Conservation (phyloP, 768 basidiomycete species). For the Suillus hirtellus region DNA sequence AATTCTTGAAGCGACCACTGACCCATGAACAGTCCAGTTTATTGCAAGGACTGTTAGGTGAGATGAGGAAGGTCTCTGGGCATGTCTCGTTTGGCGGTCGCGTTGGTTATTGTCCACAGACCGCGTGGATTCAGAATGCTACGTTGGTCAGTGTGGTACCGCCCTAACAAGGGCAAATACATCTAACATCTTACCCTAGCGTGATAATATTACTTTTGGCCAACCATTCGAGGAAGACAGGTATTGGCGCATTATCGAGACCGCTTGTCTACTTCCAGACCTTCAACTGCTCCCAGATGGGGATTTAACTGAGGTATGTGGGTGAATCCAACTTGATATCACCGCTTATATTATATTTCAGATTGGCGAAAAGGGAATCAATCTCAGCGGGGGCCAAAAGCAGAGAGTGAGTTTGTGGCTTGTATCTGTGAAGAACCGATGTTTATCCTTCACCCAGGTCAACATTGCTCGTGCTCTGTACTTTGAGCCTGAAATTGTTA, state of each 20-base stretch:
- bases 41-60: slow-evolving; percentile 65
- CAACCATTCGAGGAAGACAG: slow-evolving; percentile 60
- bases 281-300: slow-evolving; percentile 66
- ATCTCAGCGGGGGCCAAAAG: slow-evolving; percentile 68
- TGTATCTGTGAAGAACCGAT: background rate
- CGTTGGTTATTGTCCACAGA: slow-evolving; percentile 74
- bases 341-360: slow-evolving; percentile 21
- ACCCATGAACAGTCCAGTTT: slow-evolving; percentile 47
- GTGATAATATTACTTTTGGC: slow-evolving; percentile 71
- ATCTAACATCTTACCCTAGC: slow-evolving; percentile 29
- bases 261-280: slow-evolving; percentile 62
- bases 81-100: slow-evolving; percentile 59
- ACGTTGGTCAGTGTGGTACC: slow-evolving; percentile 41
- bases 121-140: slow-evolving; percentile 77
- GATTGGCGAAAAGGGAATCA: slow-evolving; percentile 76
- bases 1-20: background rate
- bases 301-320: slow-evolving; percentile 64
- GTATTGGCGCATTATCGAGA: slow-evolving; percentile 64
- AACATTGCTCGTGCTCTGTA: slow-evolving; percentile 75
- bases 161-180: background rate
- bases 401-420: slow-evolving; percentile 43
- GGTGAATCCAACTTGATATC: background rate
- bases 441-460: slow-evolving; percentile 35
- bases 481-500: slow-evolving; percentile 57
- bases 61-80: slow-evolving; percentile 62